These are phyloP conservation scores for Globisporangium viniferum DNA, from an alignment of 352 stramenopile genomes.

Conservation along the genomic window DNA sequence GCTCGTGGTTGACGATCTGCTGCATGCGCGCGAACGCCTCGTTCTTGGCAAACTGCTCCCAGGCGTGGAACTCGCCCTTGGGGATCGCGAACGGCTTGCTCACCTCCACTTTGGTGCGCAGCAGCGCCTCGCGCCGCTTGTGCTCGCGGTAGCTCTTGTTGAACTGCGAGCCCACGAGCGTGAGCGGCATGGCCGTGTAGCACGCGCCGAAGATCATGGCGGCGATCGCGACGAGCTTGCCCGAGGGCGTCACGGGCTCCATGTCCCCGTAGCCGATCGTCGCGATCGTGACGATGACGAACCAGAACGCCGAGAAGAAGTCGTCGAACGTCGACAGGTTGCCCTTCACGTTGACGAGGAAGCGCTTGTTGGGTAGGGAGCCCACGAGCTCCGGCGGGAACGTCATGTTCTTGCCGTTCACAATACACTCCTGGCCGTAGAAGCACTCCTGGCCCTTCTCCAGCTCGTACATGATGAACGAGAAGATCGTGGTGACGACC, in stretches of 20 bases:
- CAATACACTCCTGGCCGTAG: constrained; percentile 60
- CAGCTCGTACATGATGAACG: constrained; percentile 78
- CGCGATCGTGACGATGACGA: constrained; percentile 77
- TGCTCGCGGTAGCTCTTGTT: constrained; percentile 82
- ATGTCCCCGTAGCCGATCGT: constrained; percentile 79
- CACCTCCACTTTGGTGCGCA: constrained; percentile 71
- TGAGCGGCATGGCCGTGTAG: constrained; percentile 81
- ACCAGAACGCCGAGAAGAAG: constrained; percentile 83
- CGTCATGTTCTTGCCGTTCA: constrained; percentile 57
- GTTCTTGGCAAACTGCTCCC: constrained; percentile 52
- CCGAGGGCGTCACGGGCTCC: constrained; percentile 57
- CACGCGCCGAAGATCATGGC: constrained; percentile 83
- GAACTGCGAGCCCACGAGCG: constrained; percentile 75
- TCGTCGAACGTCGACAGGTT: constrained; percentile 72
- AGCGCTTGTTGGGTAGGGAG: constrained; percentile 58
- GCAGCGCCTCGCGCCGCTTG: constrained; percentile 64
- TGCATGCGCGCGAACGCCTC: constrained; percentile 46
- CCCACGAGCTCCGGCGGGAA: constrained; percentile 46
- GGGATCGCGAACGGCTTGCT: constrained; percentile 57
- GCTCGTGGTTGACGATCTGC: constrained; percentile 26
- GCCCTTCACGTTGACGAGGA: constrained; percentile 67
- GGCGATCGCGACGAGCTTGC: constrained; percentile 67
- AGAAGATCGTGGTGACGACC: constrained; percentile 67
- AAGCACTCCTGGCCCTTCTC: constrained; percentile 80
- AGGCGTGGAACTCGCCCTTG: constrained; percentile 37